Base-by-base conservation (phyloP, 345 rosid species). In the Pistacia vera region DNA sequence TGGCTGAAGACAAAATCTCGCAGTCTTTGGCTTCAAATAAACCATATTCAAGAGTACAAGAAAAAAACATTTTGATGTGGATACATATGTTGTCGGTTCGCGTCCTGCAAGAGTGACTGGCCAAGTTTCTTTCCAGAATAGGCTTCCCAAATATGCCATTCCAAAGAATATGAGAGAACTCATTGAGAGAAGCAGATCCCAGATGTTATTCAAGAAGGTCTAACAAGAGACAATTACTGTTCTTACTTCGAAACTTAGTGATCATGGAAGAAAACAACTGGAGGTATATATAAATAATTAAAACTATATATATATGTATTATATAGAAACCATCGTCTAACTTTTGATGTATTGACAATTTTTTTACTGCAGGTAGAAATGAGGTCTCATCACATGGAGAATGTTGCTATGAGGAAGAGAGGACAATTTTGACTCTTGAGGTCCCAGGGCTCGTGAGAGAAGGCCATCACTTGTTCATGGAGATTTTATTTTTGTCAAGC, bases 391-490 rank as follows among this genome's bases (percentile, higher is more conserved):
- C 86, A 82, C 76, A 89, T 95, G 98, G 98, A 88, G 83, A 68
- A 74, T 75, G 90, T 93, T 48, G 33, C 75, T 5, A 84, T 93
- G 94, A 84, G 63, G 82, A 88, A 79, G 84, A 89, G 71, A 70
- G 91, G 97, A 71, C 61, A 66, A 35, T 87, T 38, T 79, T 92
- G 78, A 74, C 95, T 22, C 97, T 95, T 64, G 73, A 70, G 76
- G 97, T 95, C 72, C 95, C 92, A 16, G 99, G 97, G 56, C 93
- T 95, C 59, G 99, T 71, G 99, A 95, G 92, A 88, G 83, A 72
- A 86, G 98, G 80, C 97, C 98, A 76, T 93, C 97, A 16, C 90
- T 95, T 84, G 93, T 93, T 58, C 88, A 83, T 80, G 97, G 98
- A 75, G 98, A 95, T 71, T 64, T 0, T 73, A 84, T 95, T 77